Percentiles rank a stretch among this genome's conserved stretches.
Evolutionary conservation across 2,329 filamentous ascomycete genomes (phyloP).

Genomic region (Fusarium kyushuense): DNA sequence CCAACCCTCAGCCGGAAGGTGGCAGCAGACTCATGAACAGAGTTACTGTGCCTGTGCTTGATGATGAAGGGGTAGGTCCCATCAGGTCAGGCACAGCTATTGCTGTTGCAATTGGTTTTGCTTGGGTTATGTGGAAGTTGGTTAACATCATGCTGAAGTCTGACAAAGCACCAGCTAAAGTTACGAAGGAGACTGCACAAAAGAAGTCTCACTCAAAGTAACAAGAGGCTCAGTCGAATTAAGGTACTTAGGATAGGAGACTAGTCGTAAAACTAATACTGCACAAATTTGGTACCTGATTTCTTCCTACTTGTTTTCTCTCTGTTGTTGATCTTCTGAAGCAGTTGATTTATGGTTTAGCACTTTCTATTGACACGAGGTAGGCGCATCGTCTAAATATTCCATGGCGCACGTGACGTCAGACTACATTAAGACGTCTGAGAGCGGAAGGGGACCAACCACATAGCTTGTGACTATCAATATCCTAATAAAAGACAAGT

Average conservation of each 20-base stretch:
- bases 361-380: not conserved
- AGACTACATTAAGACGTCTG: conserved; percentile 16
- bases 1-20: conserved; percentile 63
- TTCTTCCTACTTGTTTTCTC: too few relatives aligned
- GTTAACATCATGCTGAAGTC: conserved; percentile 26
- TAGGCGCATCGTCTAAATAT: not conserved
- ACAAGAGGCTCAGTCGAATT: not conserved
- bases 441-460: not conserved
- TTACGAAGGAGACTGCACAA: not conserved
- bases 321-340: not conserved
- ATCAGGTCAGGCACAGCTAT: conserved; percentile 68
- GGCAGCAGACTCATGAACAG: conserved; percentile 62
- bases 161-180: not conserved
- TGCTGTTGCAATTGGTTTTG: conserved; percentile 72
- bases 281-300: not conserved
- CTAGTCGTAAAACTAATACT: not conserved
- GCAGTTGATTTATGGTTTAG: conserved; percentile 1
- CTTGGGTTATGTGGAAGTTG: conserved; percentile 76
- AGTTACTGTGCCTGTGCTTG: conserved; percentile 74
- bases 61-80: conserved; percentile 62
- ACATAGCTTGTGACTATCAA: not conserved
- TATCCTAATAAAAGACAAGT: conserved; percentile 11
- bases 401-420: conserved; percentile 46
- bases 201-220: conserved; percentile 45
- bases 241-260: not conserved